These are phyloP conservation scores for Epithemia pelagica DNA, from an alignment of 108 stramenopile genomes.

Conservation along the genomic window DNA sequence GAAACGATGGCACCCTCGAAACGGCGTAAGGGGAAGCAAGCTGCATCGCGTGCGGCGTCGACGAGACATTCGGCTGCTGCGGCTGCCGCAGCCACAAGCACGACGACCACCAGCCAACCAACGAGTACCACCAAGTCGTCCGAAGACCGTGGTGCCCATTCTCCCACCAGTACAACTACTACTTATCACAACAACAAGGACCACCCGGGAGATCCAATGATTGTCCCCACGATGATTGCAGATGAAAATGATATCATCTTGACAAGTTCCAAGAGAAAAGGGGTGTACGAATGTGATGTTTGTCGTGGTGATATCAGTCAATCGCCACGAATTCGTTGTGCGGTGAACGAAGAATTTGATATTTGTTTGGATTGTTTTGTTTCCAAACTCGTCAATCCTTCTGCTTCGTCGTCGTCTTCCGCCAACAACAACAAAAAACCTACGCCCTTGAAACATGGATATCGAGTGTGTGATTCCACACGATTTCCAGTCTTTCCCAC, in stretches of 20 bases:
- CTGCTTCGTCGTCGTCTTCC: slow-evolving; percentile 29
- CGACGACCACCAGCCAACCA: background rate
- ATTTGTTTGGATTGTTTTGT: slow-evolving; percentile 84
- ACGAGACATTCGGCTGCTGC: background rate
- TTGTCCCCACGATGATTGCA: background rate
- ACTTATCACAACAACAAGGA: background rate
- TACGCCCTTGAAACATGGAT: slow-evolving; percentile 41
- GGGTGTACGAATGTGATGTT: slow-evolving; percentile 86
- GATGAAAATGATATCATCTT: slow-evolving; percentile 38
- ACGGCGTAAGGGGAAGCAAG: slow-evolving; percentile 5
- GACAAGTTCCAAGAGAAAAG: slow-evolving; percentile 60
- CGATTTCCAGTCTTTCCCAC: slow-evolving; percentile 67
- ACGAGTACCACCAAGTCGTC: background rate
- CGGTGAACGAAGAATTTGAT: slow-evolving; percentile 80
- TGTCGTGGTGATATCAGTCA: slow-evolving; percentile 79
- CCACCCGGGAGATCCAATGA: background rate
- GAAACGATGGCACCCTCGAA: slow-evolving; percentile 1
- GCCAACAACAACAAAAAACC: slow-evolving; percentile 47
- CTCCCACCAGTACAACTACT: too few species aligned
- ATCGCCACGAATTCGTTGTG: slow-evolving; percentile 77
- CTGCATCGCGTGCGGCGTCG: background rate
- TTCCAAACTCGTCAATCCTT: slow-evolving; percentile 22
- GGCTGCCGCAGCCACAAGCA: background rate
- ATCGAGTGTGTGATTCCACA: slow-evolving; percentile 76
- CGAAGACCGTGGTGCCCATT: too few species aligned